Conservation (phyloP, 305 asterid species). For the Rubia balearica region DNA sequence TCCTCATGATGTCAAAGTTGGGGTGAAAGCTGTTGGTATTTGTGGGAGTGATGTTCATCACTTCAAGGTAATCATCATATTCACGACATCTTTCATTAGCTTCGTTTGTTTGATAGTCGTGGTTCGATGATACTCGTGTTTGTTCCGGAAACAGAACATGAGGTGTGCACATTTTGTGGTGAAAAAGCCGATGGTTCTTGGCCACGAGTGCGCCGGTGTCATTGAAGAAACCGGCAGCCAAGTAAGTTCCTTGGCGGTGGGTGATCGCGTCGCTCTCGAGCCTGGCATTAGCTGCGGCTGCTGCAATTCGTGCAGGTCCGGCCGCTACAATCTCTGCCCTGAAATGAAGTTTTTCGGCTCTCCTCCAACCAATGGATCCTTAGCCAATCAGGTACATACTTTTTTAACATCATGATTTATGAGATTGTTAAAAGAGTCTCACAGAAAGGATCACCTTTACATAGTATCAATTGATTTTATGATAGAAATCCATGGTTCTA, state of each 20-base stretch:
- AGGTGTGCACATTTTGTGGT: constrained; percentile 34
- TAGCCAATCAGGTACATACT: no score
- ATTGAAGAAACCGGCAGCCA: constrained; percentile 29
- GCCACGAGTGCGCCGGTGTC: constrained; percentile 38
- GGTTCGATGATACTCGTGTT: not conserved
- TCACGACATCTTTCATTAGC: not conserved
- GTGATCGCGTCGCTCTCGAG: constrained; percentile 39
- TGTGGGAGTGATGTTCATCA: constrained; percentile 42
- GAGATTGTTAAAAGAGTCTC: no score
- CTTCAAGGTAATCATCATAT: constrained; percentile 20
- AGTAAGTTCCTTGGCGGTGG: constrained; percentile 21
- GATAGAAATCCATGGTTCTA: not conserved
- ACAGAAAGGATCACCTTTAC: no score
- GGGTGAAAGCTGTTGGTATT: constrained; percentile 33
- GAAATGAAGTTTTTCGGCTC: constrained; percentile 37
- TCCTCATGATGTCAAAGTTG: constrained; percentile 30
- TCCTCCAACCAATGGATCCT: constrained; percentile 37
- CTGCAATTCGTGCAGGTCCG: constrained; percentile 26
- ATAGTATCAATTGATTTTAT: no score
- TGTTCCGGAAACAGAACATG: constrained; percentile 18
- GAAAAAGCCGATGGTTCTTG: constrained; percentile 32
- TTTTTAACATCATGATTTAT: no score
- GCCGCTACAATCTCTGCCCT: constrained; percentile 34
- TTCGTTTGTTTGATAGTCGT: not conserved
- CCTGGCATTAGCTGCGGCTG: constrained; percentile 30